Base-by-base conservation (phyloP, 768 basidiomycete genomes). In the Amyloporia xantha region DNA sequence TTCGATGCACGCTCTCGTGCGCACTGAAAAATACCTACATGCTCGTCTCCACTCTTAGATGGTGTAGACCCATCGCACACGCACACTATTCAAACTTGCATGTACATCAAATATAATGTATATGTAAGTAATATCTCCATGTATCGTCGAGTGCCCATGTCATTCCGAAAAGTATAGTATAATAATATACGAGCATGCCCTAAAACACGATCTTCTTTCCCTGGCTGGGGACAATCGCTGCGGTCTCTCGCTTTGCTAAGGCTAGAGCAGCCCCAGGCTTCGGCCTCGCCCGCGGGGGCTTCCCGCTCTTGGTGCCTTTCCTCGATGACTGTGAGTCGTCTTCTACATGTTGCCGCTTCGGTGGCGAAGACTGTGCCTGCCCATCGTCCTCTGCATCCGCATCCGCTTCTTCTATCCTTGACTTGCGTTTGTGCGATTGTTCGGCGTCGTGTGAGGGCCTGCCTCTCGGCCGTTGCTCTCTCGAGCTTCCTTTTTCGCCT, bases 251-350 rank as follows among this genome's bases (percentile, higher is more conserved):
- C 58, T 81, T 79, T 20, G 89, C 89, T 15, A 75, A 72, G 0
- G 88, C 88, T 19, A 91, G 77, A 1, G 86, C 85, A 3, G 90
- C 90, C 27, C 90, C 89, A 27, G 89, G 89, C 59, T 74, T 83
- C 4, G 81, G 71, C 24, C 88, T 77, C 46, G 67, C 67, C 57
- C 69, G 70, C 3, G 39, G 51, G 17, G 44, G 36, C 47, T 48
- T 56, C 19, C 54, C 51, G 25, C 50, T 56, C 13, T 24, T 39
- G 21, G 21, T 41, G 25, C 37, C 35, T 44, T 26, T 46, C 44
- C 17, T 49, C 25, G 6, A 20, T 41, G 26, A 35, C 44, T 26
- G 17, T 42, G 46, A 19, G 3, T 5, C 24, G 19, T 39, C 37
- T 2, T 47, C 46, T 53, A 50, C 30, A 30, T 39, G 24, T 24